Evolutionary conservation across 2,329 filamentous ascomycete species (phyloP).

Genomic region (Knoxdaviesia proteae): DNA sequence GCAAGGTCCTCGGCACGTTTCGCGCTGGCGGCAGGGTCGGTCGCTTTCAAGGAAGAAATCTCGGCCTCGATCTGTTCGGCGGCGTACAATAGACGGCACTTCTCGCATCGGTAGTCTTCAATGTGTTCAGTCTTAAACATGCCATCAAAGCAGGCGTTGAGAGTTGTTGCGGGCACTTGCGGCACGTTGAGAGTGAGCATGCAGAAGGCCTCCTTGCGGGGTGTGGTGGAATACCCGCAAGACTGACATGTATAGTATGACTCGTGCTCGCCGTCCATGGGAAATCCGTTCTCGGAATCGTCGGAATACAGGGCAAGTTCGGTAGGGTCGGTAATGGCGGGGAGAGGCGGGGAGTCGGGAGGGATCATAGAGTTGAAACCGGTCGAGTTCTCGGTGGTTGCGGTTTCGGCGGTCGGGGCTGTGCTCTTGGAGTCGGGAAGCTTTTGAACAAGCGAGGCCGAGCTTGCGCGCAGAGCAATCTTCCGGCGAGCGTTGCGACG

Average conservation of each 20-base stretch:
- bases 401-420: too few species aligned
- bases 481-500: background rate
- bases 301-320: background rate
- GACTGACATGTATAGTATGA: conserved; percentile 89
- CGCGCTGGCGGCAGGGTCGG: conserved; percentile 22
- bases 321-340: too few species aligned
- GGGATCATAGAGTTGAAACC: too few species aligned
- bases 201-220: conserved; percentile 69
- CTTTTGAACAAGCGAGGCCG: too few species aligned
- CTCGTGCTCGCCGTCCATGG: conserved; percentile 77
- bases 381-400: too few species aligned
- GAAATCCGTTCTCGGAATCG: conserved; percentile 53
- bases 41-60: conserved; percentile 29
- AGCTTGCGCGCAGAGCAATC: too few species aligned
- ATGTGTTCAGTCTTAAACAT: conserved; percentile 92
- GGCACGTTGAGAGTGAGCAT: conserved; percentile 85
- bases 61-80: conserved; percentile 41
- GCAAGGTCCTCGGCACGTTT: conserved; percentile 36
- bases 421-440: too few species aligned
- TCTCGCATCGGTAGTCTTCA: conserved; percentile 91
- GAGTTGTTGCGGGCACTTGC: conserved; percentile 55
- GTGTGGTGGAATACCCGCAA: conserved; percentile 75
- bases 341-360: too few species aligned
- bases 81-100: conserved; percentile 71
- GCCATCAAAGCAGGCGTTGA: conserved; percentile 79